A percentile compares a stretch with the other conserved stretches of the same genome.
Evolutionary conservation across 768 basidiomycete species (phyloP).

Genomic region (Leucosporidium creatinivorum): DNA sequence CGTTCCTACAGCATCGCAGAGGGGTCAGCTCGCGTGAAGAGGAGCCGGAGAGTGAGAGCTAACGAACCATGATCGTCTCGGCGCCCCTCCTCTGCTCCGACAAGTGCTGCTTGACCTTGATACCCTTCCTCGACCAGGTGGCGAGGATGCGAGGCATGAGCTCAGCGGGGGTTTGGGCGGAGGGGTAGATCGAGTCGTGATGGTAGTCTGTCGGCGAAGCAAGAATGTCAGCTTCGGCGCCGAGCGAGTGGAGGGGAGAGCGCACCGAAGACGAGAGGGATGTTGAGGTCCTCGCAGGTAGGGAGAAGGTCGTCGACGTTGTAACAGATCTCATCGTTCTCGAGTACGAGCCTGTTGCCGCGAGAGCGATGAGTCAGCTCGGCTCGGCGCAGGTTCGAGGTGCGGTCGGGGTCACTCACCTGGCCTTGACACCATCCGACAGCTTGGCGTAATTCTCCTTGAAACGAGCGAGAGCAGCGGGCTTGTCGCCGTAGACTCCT

Average conservation of each 20-base stretch:
- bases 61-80: slow-evolving; percentile 55
- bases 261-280: slow-evolving; percentile 61
- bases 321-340: slow-evolving; percentile 94
- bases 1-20: slow-evolving; percentile 47
- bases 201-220: slow-evolving; percentile 55
- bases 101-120: slow-evolving; percentile 84
- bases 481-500: slow-evolving; percentile 76
- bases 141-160: slow-evolving; percentile 69
- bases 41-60: not conserved
- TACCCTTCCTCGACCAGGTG: slow-evolving; percentile 68
- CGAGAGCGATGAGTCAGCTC: not conserved
- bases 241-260: slow-evolving; percentile 10
- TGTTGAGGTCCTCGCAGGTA: slow-evolving; percentile 70
- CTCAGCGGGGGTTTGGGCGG: slow-evolving; percentile 49
- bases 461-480: slow-evolving; percentile 60
- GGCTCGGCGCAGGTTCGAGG: slow-evolving; percentile 39
- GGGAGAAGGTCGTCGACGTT: slow-evolving; percentile 82
- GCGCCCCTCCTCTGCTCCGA: slow-evolving; percentile 85
- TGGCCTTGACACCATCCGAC: slow-evolving; percentile 59
- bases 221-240: not conserved
- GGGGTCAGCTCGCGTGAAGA: not conserved
- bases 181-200: slow-evolving; percentile 61
- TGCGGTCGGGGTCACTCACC: slow-evolving; percentile 51
- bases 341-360: slow-evolving; percentile 41
- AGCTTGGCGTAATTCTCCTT: slow-evolving; percentile 48